Conservation (phyloP, 2,329 filamentous ascomycete species). For the Ceratocystis cubensis region DNA sequence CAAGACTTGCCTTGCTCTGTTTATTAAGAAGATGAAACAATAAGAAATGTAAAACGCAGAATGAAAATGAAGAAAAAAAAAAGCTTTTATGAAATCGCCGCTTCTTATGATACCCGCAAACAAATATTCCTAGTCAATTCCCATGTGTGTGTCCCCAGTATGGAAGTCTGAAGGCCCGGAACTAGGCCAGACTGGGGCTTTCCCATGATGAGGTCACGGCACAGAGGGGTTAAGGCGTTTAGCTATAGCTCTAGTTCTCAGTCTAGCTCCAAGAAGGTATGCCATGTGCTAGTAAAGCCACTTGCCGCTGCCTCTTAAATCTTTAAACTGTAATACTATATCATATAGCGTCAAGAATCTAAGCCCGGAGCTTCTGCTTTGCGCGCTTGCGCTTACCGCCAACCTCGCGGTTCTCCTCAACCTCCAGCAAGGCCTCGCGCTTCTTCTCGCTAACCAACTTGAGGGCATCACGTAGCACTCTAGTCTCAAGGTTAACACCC, state of each 20-base stretch:
- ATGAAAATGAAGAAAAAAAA: neutral
- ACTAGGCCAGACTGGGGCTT: neutral
- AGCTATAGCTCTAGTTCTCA: neutral
- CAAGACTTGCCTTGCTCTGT: neutral
- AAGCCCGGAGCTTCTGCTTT: conserved; percentile 38
- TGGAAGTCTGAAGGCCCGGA: neutral
- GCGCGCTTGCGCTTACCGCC: conserved; percentile 64
- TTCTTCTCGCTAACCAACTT: conserved; percentile 94
- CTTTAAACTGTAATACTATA: neutral
- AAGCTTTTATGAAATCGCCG: conserved; percentile 1
- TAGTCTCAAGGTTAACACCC: conserved; percentile 83
- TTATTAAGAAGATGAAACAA: neutral
- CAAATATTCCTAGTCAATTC: neutral
- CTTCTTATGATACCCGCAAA: neutral
- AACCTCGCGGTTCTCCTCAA: conserved; percentile 85
- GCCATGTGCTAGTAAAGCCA: too few species aligned
- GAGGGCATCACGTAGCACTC: conserved; percentile 71
- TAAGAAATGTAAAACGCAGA: neutral
- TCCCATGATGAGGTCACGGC: neutral
- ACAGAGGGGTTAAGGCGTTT: neutral
- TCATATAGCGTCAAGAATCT: neutral
- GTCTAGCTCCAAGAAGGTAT: neutral
- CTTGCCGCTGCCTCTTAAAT: neutral
- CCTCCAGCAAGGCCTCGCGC: conserved; percentile 76
- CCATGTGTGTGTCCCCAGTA: neutral